Percentiles rank a stretch among this genome's conserved stretches.
These are phyloP conservation scores for Aspergillus caelatus DNA, from an alignment of 2,329 filamentous ascomycete genomes.

Conservation along the genomic window DNA sequence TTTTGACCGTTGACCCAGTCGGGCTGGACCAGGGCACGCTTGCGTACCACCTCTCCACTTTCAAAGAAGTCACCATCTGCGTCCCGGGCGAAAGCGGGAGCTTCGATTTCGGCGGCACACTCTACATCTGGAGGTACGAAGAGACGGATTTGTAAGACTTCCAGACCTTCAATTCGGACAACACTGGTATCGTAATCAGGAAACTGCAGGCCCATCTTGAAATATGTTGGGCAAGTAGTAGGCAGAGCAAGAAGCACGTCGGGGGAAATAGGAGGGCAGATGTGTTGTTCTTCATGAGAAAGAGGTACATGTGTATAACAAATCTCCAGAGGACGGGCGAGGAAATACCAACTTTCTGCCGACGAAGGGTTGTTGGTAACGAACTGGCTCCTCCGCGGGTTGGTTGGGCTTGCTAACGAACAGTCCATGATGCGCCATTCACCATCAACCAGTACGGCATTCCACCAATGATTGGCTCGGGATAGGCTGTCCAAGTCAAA, in stretches of 20 bases:
- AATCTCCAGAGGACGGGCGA: slow-evolving; percentile 82
- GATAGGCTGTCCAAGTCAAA: slow-evolving; percentile 79
- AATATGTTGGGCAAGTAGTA: slow-evolving; percentile 82
- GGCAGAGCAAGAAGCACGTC: slow-evolving; percentile 86
- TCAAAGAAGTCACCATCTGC: slow-evolving; percentile 91
- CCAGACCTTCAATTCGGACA: slow-evolving; percentile 82
- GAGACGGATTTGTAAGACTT: slow-evolving; percentile 89
- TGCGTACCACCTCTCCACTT: slow-evolving; percentile 81
- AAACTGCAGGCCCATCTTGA: slow-evolving; percentile 78
- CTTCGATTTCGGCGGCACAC: slow-evolving; percentile 88
- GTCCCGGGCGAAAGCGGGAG: slow-evolving; percentile 77
- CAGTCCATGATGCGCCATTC: slow-evolving; percentile 98
- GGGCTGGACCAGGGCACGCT: slow-evolving; percentile 84
- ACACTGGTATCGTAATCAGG: slow-evolving; percentile 89
- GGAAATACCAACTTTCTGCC: slow-evolving; percentile 91
- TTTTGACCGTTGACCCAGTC: slow-evolving; percentile 89
- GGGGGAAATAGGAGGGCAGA: slow-evolving; percentile 83
- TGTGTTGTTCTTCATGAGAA: slow-evolving; percentile 84
- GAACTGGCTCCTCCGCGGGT: slow-evolving; percentile 77
- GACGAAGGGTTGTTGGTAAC: slow-evolving; percentile 69
- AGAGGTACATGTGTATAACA: slow-evolving; percentile 97
- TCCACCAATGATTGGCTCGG: slow-evolving; percentile 97
- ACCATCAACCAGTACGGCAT: slow-evolving; percentile 85
- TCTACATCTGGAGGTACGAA: slow-evolving; percentile 88
- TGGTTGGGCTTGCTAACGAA: slow-evolving; percentile 86